Evolutionary conservation across 2,329 filamentous ascomycete species (phyloP).

Genomic region (Talaromyces islandicus): DNA sequence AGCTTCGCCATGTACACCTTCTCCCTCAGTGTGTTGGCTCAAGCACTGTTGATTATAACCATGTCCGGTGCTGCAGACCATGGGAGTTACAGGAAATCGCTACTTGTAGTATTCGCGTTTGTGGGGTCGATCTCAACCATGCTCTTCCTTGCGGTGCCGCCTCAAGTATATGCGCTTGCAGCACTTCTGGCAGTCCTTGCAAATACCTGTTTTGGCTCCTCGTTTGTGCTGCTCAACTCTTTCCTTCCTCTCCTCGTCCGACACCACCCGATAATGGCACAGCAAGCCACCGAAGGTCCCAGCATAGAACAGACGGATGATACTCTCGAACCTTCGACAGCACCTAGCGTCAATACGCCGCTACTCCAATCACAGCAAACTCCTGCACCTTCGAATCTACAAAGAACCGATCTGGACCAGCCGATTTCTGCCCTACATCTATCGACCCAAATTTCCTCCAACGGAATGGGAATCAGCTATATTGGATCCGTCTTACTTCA

Average conservation of each 20-base stretch:
- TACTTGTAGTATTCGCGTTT: constrained; percentile 80
- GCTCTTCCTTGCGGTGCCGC: constrained; percentile 74
- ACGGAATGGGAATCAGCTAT: constrained; percentile 91
- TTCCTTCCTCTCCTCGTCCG: constrained; percentile 88
- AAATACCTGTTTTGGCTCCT: constrained; percentile 91
- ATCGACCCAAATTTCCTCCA: constrained; percentile 85
- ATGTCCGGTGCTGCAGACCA: constrained; percentile 96
- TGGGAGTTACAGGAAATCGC: constrained; percentile 81
- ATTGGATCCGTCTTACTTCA: constrained; percentile 80
- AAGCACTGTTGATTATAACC: constrained; percentile 86
- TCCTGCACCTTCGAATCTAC: constrained; percentile 7
- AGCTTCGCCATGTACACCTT: constrained; percentile 99
- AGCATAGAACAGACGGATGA: constrained; percentile 2
- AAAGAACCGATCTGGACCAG: background rate
- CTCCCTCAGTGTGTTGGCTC: constrained; percentile 81
- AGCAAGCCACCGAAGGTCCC: constrained; percentile 9
- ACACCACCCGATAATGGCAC: constrained; percentile 61
- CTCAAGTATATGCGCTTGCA: constrained; percentile 71
- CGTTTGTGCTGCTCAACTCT: constrained; percentile 91
- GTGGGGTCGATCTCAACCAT: constrained; percentile 77
- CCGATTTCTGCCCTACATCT: constrained; percentile 64
- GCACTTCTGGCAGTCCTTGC: constrained; percentile 80
- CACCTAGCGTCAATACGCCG: constrained; percentile 20
- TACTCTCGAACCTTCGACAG: constrained; percentile 12
- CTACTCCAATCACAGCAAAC: constrained; percentile 17